Conservation (phyloP, 1,284 basidiomycete genomes). For the Puccinia coronata region DNA sequence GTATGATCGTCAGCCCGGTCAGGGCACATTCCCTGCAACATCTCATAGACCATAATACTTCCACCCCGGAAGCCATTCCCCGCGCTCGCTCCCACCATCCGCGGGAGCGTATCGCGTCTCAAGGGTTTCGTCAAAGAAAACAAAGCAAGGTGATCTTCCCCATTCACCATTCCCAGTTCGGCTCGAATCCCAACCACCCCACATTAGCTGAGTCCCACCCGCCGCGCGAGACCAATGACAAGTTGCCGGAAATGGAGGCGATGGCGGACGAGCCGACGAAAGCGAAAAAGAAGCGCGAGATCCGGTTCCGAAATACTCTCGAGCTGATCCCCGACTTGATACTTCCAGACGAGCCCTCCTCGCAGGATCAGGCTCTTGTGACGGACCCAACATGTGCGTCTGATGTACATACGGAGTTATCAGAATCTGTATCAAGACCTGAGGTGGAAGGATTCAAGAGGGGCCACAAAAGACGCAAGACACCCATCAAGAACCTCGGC, state of each 20-base stretch:
- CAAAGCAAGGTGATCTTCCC: no score
- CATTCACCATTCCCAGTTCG: no score
- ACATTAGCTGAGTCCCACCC: neutral
- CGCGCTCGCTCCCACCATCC: neutral
- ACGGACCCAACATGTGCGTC: neutral
- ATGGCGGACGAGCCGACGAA: neutral
- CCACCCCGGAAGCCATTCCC: neutral
- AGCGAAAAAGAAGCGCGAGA: conserved; percentile 31
- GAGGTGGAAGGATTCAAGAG: neutral
- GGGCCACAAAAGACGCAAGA: conserved; percentile 10
- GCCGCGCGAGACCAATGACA: neutral
- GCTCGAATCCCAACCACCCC: no score
- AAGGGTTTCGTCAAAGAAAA: neutral
- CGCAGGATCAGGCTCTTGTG: no score
- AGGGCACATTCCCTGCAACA: conserved; percentile 21
- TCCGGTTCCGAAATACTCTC: conserved; percentile 42
- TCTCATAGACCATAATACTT: neutral
- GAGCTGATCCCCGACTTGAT: conserved; percentile 43
- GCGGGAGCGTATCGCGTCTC: neutral
- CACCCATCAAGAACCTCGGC: conserved; percentile 14
- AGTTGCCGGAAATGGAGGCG: neutral
- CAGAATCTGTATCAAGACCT: no score
- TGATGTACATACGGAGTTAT: neutral
- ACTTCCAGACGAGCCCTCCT: neutral
- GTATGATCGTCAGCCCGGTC: neutral